These are phyloP conservation scores for Xerophyta viscosa DNA, from an alignment of 106 monocot species.

Conservation along the genomic window DNA sequence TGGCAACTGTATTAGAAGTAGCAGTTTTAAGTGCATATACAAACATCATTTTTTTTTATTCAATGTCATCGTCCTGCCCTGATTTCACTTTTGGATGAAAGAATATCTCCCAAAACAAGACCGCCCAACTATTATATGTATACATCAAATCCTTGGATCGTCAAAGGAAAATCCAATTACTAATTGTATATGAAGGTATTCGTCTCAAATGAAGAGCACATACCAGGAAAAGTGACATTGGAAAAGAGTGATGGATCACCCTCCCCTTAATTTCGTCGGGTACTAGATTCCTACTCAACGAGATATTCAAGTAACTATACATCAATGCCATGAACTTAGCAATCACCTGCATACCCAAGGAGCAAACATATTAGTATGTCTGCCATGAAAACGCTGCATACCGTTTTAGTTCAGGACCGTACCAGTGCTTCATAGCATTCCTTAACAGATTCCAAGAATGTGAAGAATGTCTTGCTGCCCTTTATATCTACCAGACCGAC, in stretches of 20 bases:
- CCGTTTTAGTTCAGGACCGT: conserved; percentile 4
- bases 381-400: neutral
- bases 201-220: too few species aligned
- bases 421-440: conserved; percentile 98
- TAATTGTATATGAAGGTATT: too few species aligned
- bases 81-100: too few species aligned
- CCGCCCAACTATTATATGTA: too few species aligned
- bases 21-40: too few species aligned
- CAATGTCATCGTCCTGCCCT: too few species aligned
- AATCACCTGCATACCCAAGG: conserved; percentile 47
- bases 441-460: conserved; percentile 82
- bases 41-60: too few species aligned
- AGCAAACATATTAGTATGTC: neutral
- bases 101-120: too few species aligned
- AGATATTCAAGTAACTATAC: conserved; percentile 99
- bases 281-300: conserved; percentile 79
- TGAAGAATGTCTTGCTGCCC: conserved; percentile 89
- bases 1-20: too few species aligned
- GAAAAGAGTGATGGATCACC: conserved; percentile 90
- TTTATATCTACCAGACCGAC: conserved; percentile 80
- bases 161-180: too few species aligned
- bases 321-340: conserved; percentile 96
- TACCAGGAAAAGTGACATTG: conserved; percentile 84
- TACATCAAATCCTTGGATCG: too few species aligned
- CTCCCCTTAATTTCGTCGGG: conserved; percentile 97